Evolutionary conservation across 2,329 filamentous ascomycete species (phyloP), one percentile per base, ranked within the genome.

Genomic region (Chalara sp.): DNA sequence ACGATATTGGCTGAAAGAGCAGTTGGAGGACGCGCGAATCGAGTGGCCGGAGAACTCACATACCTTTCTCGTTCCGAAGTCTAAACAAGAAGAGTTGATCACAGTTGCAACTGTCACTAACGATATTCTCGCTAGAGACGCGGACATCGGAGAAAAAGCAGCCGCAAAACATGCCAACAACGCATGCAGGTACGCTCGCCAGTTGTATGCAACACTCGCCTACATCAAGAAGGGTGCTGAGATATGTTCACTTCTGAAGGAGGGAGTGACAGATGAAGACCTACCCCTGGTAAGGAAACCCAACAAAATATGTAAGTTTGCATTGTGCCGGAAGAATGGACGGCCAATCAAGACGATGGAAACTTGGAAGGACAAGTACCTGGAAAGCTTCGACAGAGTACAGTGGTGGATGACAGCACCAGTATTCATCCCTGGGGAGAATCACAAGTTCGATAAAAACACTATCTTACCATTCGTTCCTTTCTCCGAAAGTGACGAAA

Each of bases 341-440:
- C 8, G 40, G 5, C 10, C 1, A 4, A 48, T 61, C 10, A 37
- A 46, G 32, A 33, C 50, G 2, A 11, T 59, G 2, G 52, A 53
- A 5, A 11, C 6, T 13, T 60, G 59, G 59, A 33, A 6, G 1
- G 49, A 49, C 1, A 45, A 55, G 8, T 0, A 44, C n/a, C n/a
- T 57, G 8, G 49, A 54, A 32, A 37, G 53, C 0, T 61, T 61
- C 13, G 52, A 50, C 37, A 28, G 47, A 6, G 28, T 37, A 29
- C 59, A 61, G 28, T 61, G 54, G 53, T 57, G 49, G 55, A 56
- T 59, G 53, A 53, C 28, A 5, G 52, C 56, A 4, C 58, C 53
- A 1, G 32, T 57, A 0, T 61, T 61, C 30, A 28, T 51, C 3
- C 5, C 47, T 1, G 13, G 32, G n/a, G 13, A 48, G 6, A 50